Conservation (phyloP, 306 rosid genomes). For the Parietaria judaica region DNA sequence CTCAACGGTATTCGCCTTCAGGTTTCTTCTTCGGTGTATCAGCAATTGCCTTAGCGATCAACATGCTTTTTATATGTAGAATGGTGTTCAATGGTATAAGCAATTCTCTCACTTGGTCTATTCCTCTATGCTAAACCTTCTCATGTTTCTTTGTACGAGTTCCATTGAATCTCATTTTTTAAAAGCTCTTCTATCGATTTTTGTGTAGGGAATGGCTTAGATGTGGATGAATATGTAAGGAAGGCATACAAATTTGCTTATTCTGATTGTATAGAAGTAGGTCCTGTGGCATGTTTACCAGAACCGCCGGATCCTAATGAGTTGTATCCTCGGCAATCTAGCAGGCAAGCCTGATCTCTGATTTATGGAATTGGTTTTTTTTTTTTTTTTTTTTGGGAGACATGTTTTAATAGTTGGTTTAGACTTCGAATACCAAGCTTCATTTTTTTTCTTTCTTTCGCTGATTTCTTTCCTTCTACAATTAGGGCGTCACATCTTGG, state of each 20-base stretch:
- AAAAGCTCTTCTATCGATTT: neutral
- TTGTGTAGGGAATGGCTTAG: constrained; percentile 86
- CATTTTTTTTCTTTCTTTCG: neutral
- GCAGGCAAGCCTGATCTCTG: constrained; percentile 47
- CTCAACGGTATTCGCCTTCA: constrained; percentile 96
- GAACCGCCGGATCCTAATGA: constrained; percentile 99
- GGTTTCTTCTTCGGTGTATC: constrained; percentile 99
- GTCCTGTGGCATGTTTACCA: constrained; percentile 91
- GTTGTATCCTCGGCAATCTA: constrained; percentile 94
- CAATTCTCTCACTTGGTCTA: constrained; percentile 13
- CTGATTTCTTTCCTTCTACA: constrained; percentile 19
- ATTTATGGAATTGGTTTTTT: constrained; percentile 8
- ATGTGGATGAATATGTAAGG: constrained; percentile 95
- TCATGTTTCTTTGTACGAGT: too few relatives aligned
- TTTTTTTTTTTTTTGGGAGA: constrained; percentile 1
- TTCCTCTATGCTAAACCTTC: neutral
- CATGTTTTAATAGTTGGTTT: neutral
- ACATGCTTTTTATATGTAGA: constrained; percentile 98
- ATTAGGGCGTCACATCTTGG: constrained; percentile 95
- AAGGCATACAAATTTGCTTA: constrained; percentile 96
- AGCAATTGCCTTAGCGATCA: constrained; percentile 97
- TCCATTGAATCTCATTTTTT: too few relatives aligned
- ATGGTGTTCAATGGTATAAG: constrained; percentile 91
- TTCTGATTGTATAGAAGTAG: constrained; percentile 92
- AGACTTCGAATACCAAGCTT: neutral